A percentile compares a stretch with the other conserved stretches of the same genome.
These are phyloP conservation scores for Ochetophila trinervis DNA, from an alignment of 306 rosid genomes.

Conservation along the genomic window DNA sequence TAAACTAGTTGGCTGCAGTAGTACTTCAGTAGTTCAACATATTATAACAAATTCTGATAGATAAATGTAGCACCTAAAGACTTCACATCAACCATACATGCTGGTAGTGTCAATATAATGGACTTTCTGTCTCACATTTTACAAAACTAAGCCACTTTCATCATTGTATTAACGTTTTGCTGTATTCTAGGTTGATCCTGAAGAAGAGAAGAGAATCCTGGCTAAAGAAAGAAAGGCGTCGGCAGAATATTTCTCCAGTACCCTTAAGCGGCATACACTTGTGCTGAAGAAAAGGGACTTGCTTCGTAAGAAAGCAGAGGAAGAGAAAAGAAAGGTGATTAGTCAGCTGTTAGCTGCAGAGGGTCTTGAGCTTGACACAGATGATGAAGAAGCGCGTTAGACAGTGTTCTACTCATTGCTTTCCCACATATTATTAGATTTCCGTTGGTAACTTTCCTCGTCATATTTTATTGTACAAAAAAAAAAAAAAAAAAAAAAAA, in stretches of 20 bases:
- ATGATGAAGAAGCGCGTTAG: conserved; percentile 42
- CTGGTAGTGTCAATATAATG: no score
- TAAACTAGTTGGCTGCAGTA: no score
- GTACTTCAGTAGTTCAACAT: no score
- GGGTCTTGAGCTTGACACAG: conserved; percentile 92
- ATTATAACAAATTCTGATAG: no score
- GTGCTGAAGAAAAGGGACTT: conserved; percentile 79
- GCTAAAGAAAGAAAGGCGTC: conserved; percentile 90
- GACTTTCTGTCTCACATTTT: no score
- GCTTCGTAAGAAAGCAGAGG: conserved; percentile 77
- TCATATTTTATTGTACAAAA: conserved; percentile 18
- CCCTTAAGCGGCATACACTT: conserved; percentile 78
- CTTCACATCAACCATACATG: no score
- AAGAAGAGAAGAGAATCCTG: conserved; percentile 69
- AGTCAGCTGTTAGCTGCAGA: conserved; percentile 76
- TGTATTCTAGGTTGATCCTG: conserved; percentile 67
- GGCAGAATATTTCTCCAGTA: conserved; percentile 60
- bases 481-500: conserved; percentile 6
- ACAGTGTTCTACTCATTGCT: not conserved
- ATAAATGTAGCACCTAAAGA: no score
- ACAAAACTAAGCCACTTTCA: not conserved
- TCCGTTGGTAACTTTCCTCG: not conserved
- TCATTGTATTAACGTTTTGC: conserved; percentile 2
- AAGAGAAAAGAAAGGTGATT: conserved; percentile 61
- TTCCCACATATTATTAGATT: no score